Evolutionary conservation across 2,329 filamentous ascomycete species (phyloP).

Genomic region (Cordyceps farinosa): DNA sequence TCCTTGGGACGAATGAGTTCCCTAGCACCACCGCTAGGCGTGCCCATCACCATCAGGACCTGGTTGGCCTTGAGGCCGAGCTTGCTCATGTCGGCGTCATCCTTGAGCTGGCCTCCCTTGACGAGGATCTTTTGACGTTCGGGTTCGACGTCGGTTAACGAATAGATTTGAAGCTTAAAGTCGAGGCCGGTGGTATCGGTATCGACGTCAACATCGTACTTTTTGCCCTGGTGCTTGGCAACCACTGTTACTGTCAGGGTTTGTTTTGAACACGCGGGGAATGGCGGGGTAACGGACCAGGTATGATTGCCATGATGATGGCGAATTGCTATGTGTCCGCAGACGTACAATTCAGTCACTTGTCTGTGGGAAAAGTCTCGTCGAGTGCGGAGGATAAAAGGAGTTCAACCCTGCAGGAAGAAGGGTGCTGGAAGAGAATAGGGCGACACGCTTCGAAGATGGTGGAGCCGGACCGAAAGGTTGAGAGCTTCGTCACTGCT

Average conservation of each 20-base stretch:
- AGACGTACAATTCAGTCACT: not conserved
- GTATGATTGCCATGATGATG: constrained; percentile 56
- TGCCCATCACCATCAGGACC: constrained; percentile 95
- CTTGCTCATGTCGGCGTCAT: constrained; percentile 83
- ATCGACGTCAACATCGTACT: constrained; percentile 91
- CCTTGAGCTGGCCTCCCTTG: constrained; percentile 91
- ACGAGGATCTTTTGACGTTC: constrained; percentile 94
- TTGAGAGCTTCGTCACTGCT: constrained; percentile 30
- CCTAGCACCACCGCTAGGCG: constrained; percentile 63
- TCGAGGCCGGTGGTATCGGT: constrained; percentile 79
- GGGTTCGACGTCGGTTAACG: constrained; percentile 91
- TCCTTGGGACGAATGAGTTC: constrained; percentile 71
- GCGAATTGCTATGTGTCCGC: constrained; percentile 22
- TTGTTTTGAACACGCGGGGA: constrained; percentile 6
- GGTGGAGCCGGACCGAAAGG: constrained; percentile 19
- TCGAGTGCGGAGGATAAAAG: not conserved
- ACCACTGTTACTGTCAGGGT: constrained; percentile 55
- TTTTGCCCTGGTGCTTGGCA: constrained; percentile 93
- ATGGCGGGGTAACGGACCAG: constrained; percentile 41
- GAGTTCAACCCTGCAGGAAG: not conserved
- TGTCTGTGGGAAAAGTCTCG: not conserved
- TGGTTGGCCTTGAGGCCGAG: constrained; percentile 83
- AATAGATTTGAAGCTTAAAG: constrained; percentile 94
- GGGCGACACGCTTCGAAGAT: constrained; percentile 12
- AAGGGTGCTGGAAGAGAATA: not conserved